These are phyloP conservation scores for Corylus heterophylla DNA, from an alignment of 306 rosid species.

Conservation along the genomic window DNA sequence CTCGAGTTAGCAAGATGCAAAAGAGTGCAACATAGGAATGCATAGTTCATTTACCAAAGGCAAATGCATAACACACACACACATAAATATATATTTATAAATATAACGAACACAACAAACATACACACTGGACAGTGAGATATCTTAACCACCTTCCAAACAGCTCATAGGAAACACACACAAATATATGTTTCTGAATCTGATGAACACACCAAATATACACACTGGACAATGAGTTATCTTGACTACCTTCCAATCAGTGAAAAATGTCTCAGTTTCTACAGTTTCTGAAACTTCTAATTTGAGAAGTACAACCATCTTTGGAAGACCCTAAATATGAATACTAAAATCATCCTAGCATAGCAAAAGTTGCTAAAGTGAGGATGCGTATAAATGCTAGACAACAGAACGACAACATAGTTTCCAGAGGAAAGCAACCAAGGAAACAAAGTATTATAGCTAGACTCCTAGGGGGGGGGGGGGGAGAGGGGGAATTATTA, in stretches of 20 bases:
- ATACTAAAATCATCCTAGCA: too few species aligned
- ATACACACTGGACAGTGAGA: too few species aligned
- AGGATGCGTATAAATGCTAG: neutral
- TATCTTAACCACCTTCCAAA: too few species aligned
- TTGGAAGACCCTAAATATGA: neutral
- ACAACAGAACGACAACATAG: neutral
- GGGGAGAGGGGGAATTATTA: neutral
- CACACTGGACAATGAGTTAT: neutral
- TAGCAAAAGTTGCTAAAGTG: neutral
- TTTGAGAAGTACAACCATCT: neutral
- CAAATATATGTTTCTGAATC: too few species aligned
- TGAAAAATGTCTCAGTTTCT: too few species aligned
- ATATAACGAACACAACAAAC: neutral
- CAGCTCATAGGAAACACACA: too few species aligned
- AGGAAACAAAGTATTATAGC: neutral
- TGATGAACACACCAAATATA: neutral
- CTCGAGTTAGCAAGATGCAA: neutral
- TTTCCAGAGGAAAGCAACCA: conserved; percentile 7
- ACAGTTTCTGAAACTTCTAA: neutral
- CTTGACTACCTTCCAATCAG: neutral
- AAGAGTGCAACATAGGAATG: neutral
- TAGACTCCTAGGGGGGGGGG: neutral
- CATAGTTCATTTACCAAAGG: neutral
- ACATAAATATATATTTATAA: neutral
- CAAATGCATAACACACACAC: neutral